A percentile compares a stretch with the other conserved stretches of the same genome.
Evolutionary conservation across 208 protist species (phyloP).

Genomic region (Strigomonas culicis): DNA sequence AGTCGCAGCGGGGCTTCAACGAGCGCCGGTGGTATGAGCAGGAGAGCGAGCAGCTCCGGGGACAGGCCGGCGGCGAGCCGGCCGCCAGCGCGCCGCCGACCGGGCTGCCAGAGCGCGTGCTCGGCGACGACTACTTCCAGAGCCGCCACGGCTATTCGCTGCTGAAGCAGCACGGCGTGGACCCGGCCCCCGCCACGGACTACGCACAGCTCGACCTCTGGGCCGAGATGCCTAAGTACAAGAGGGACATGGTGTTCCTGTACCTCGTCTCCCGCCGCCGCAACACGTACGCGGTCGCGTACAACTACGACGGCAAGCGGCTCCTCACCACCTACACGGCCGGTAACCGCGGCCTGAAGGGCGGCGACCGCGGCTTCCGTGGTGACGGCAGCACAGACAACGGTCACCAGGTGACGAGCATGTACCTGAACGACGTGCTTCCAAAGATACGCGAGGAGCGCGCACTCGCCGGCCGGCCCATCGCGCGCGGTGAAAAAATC

Average conservation of each 20-base stretch:
- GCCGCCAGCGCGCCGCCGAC: not conserved
- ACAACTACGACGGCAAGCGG: constrained; percentile 79
- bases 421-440: constrained; percentile 84
- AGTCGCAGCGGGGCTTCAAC: constrained; percentile 73
- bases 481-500: constrained; percentile 71
- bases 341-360: constrained; percentile 84
- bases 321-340: constrained; percentile 80
- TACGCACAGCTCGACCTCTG: constrained; percentile 84
- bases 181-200: constrained; percentile 20
- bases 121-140: constrained; percentile 76
- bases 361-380: constrained; percentile 80
- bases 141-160: constrained; percentile 82
- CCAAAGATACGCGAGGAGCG: constrained; percentile 70
- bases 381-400: constrained; percentile 81
- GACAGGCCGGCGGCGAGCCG: not conserved
- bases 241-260: constrained; percentile 76
- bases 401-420: constrained; percentile 84
- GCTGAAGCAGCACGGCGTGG: constrained; percentile 28
- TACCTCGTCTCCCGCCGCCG: constrained; percentile 82
- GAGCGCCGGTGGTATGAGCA: constrained; percentile 75
- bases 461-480: constrained; percentile 39
- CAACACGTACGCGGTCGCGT: constrained; percentile 88
- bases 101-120: constrained; percentile 55
- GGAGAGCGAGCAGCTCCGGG: constrained; percentile 16
- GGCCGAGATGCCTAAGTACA: constrained; percentile 90